Base-by-base conservation (phyloP, 1,284 basidiomycete genomes). In the Ceratobasidium papillatum region DNA sequence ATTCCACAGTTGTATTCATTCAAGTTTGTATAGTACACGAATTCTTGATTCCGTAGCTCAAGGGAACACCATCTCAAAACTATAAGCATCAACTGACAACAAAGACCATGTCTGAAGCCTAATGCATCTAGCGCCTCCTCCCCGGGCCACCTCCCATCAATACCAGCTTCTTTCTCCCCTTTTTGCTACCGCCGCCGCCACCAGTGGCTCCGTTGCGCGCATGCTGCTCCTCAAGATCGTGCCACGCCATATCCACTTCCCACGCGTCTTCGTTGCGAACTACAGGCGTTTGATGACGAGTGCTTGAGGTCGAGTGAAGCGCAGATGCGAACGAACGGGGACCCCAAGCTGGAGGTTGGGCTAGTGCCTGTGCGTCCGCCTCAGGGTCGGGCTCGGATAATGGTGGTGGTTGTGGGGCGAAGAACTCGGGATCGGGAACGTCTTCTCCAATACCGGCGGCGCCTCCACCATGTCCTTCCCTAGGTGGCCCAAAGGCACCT, bases 171-270 rank as follows among this genome's bases (percentile, higher is more conserved):
- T 87, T 88, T 76, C 87, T 86, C 82, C 88, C 90, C 86, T 87
- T 90, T 78, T 88, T 85, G 9, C 86, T 80, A 38, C 81, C 81
- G 22, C 80, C 81, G 36, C 81, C 81, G 22, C 80, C 81, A 41
- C 84, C 83, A 27, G 81, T 79, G 32, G 82, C 82, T 45, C 81
- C 83, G 69, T 84, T 65, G 22, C 52, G 47, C 0, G 64, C 73
- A 27, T 74, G 64, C 65, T 77, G 68, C 34, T 87, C 86, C 82
- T 94, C 92, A 47, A 95, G 84, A 78, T 94, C 93, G 80, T 92
- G 89, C 91, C 92, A 95, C 22, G 91, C 91, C 61, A 86, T 86
- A 78, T 94, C 93, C 49, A 94, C 83, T 80, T 94, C 92, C 90
- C 89, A 92, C 76, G 91, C 91, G 75, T 92, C 89, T 66, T 85